phyloP scores from a whole-genome alignment of 2,329 filamentous ascomycete species.

The Thermothelomyces thermophilus region DNA sequence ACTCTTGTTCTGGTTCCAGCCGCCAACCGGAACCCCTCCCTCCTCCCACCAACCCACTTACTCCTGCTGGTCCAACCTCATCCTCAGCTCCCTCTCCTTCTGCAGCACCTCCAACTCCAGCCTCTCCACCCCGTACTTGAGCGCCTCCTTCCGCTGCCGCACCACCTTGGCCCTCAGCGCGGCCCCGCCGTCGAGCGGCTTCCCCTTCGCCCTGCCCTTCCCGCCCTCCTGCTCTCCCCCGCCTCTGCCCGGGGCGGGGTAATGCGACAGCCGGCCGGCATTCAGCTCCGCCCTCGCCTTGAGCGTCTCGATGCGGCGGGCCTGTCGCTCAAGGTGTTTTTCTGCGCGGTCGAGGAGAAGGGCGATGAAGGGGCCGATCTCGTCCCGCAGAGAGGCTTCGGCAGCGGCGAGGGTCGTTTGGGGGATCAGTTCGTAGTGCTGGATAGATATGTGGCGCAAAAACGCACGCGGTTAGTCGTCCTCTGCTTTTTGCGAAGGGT shows the following conservation, averaged over 20 bases:
- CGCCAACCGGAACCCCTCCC: too few relatives aligned
- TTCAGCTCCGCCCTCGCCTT: conserved; percentile 79
- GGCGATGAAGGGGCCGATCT: conserved; percentile 81
- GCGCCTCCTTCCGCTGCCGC: conserved; percentile 72
- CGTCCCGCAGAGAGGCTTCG: conserved; percentile 76
- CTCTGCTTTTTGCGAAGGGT: too few relatives aligned
- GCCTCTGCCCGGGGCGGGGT: conserved; percentile 25
- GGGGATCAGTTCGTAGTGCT: conserved; percentile 92
- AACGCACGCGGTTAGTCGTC: neutral
- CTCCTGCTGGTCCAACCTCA: conserved; percentile 30
- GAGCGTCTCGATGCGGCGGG: conserved; percentile 73
- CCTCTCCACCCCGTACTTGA: conserved; percentile 81
- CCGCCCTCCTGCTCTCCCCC: conserved; percentile 8
- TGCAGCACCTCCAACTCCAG: conserved; percentile 82
- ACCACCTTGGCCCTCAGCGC: conserved; percentile 53
- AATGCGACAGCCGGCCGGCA: conserved; percentile 55
- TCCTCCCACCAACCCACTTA: too few relatives aligned
- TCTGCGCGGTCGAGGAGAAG: conserved; percentile 76
- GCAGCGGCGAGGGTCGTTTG: conserved; percentile 75
- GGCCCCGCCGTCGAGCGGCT: conserved; percentile 46
- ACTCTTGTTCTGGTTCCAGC: too few relatives aligned
- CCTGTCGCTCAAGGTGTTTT: conserved; percentile 73
- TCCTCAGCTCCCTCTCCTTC: conserved; percentile 53
- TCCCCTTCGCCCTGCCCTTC: conserved; percentile 9
- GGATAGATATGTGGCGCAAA: too few relatives aligned